Base-by-base conservation (phyloP, 768 basidiomycete genomes). In the Terana coerulea region DNA sequence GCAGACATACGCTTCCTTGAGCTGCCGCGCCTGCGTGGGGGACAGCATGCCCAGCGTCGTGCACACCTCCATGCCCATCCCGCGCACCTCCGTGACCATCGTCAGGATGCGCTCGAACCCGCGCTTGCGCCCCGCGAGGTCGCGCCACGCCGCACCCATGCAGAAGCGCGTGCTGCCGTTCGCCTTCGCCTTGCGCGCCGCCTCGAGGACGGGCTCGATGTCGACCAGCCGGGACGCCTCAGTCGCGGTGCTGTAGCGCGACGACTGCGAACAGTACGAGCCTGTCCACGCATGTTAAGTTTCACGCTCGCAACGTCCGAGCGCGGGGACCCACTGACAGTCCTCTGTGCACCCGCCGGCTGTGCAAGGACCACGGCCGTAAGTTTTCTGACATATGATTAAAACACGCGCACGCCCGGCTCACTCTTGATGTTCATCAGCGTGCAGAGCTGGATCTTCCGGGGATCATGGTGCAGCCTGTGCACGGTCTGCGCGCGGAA, bases 1-100 rank as follows among this genome's bases (percentile, higher is more conserved):
- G 49, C 24, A 37, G 21, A 71, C 86, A 58, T 67, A 91, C 89
- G 95, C 95, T 72, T 94, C 85, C 68, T 98, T 98, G 55, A 99
- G 76, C 61, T 86, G 86, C 56, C 75, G 75, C 22, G 95, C 95
- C 69, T 99, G 95, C 52, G 94, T 92, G 21, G 94, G 90, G 10
- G 84, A 83, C 41, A 99, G 77, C 95, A 99, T 98, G 40, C 95
- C 95, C 26, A 99, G 81, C 4, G 95, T 99, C 35, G 95, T 98
- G 74, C 95, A 99, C 22, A 99, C 95, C 71, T 99, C 95, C 95
- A 99, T 97, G 34, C 87, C 95, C 91, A 98, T 94, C 17, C 81
- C 89, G 57, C 95, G 84, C 67, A 92, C 84, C 68, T 91, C 80
- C 30, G 78, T 76, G 51, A 98, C 95, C 94, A 98, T 98, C 56